Evolutionary conservation across 2,329 filamentous ascomycete species (phyloP), one percentile per base, ranked within the genome.

Genomic region (Ascochyta viciae-villosae): DNA sequence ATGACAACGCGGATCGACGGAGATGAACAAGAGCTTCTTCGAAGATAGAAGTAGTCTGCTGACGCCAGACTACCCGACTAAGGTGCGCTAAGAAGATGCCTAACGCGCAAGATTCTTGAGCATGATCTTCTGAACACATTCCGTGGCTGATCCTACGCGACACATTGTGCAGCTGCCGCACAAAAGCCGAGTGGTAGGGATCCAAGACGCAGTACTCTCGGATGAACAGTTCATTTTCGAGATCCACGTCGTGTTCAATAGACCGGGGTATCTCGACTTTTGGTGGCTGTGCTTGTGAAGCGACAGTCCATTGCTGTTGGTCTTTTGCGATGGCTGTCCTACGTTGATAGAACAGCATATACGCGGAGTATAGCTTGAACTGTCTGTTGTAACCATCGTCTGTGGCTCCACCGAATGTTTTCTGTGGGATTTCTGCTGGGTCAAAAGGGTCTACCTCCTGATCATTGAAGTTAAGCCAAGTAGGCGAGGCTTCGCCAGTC

Each of bases 261-360:
- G 72, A 60, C 23, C 67, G 58, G 10, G 83, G 80, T 34, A 86
- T 67, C 2, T 76, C 65, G 6, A 83, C 76, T 47, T 77, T 81
- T 10, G 80, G 75, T 8, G 81, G 78, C n/a, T 84, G 78, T 40
- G 51, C 63, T 8, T 61, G 57, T 9, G 68, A 54, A 26, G 67
- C 82, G 77, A 43, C 87, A 68, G 26, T 66, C 62, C 70, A 72
- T 38, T 66, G 58, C 5, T 50, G 43, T 33, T 70, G 64, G 29
- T 75, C 72, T 10, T 68, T 57, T 8, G 81, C 79, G 52, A 93
- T 81, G 4, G 86, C 85, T 0, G 88, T 88, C 3, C 87, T 85
- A 44, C 95, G 87, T 74, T 97, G 90, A 74, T 99, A 99, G 75
- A 99, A 98, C 8, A 99, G 83, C 91, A 99, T 98, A 75, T 99